Conservation (phyloP, 176 grass and related monocot genomes). For the Phyllostachys edulis region DNA sequence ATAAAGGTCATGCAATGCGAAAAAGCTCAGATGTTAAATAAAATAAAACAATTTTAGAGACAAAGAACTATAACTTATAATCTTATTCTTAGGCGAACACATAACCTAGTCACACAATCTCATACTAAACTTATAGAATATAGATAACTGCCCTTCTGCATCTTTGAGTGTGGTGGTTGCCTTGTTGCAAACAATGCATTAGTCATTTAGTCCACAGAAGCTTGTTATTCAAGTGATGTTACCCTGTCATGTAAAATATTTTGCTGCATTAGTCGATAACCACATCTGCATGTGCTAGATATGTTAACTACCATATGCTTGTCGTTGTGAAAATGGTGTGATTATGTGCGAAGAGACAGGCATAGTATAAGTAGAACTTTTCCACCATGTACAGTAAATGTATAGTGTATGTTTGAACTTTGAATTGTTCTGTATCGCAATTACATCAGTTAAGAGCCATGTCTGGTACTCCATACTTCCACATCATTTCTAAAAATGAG, state of each 20-base stretch:
- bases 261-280: background rate
- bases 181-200: background rate
- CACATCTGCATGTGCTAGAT: background rate
- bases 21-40: background rate
- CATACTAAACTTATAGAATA: background rate
- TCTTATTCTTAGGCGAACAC: background rate
- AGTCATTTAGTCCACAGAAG: background rate
- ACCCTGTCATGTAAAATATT: background rate
- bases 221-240: background rate
- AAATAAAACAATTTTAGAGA: background rate
- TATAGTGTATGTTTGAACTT: background rate
- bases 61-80: background rate
- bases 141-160: background rate
- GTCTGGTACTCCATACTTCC: background rate
- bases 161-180: background rate
- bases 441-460: background rate
- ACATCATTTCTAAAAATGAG: background rate
- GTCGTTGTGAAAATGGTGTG: background rate
- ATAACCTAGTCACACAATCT: constrained; percentile 13
- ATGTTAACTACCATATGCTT: background rate
- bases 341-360: background rate
- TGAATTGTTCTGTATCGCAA: background rate
- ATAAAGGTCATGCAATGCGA: background rate
- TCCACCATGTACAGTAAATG: background rate
- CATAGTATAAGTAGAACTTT: background rate